phyloP scores from a whole-genome alignment of 2,329 filamentous ascomycete species.

The Penicillium sp. region DNA sequence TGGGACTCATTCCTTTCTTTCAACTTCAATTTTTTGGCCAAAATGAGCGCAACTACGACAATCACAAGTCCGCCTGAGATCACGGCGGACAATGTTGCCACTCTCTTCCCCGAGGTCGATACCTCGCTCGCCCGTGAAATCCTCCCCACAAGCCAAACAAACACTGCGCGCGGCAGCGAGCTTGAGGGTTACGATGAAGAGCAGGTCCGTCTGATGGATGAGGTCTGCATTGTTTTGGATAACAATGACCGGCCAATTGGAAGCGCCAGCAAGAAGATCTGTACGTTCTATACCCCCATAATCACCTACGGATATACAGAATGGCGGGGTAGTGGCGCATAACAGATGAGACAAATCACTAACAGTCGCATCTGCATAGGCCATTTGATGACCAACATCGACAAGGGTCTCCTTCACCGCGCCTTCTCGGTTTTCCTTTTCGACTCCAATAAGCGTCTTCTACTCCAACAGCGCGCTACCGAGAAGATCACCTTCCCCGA shows the following conservation, averaged over 20 bases:
- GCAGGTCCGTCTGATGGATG: constrained; percentile 97
- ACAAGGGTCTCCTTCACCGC: constrained; percentile 91
- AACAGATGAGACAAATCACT: constrained; percentile 9
- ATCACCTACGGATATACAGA: not conserved
- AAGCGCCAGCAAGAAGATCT: constrained; percentile 96
- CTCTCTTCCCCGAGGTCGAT: constrained; percentile 81
- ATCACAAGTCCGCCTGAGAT: constrained; percentile 60
- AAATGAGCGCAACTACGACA: constrained; percentile 50
- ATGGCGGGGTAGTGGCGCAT: constrained; percentile 11
- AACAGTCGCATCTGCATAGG: constrained; percentile 53
- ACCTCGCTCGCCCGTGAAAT: constrained; percentile 57
- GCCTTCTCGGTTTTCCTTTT: constrained; percentile 99
- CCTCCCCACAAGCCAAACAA: constrained; percentile 43
- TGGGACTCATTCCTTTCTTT: not conserved
- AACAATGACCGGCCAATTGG: constrained; percentile 90
- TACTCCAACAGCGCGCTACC: constrained; percentile 89
- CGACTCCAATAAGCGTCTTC: constrained; percentile 85
- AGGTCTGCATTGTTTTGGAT: constrained; percentile 96
- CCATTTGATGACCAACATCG: constrained; percentile 98
- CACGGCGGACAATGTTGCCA: constrained; percentile 81
- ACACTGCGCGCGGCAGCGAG: constrained; percentile 59
- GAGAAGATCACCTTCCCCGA: constrained; percentile 99
- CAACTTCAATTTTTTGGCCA: constrained; percentile 4
- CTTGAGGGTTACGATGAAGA: constrained; percentile 93
- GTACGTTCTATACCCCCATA: constrained; percentile 54